Base-by-base conservation (phyloP, 257 asterid genomes). In the Scutellaria minor region DNA sequence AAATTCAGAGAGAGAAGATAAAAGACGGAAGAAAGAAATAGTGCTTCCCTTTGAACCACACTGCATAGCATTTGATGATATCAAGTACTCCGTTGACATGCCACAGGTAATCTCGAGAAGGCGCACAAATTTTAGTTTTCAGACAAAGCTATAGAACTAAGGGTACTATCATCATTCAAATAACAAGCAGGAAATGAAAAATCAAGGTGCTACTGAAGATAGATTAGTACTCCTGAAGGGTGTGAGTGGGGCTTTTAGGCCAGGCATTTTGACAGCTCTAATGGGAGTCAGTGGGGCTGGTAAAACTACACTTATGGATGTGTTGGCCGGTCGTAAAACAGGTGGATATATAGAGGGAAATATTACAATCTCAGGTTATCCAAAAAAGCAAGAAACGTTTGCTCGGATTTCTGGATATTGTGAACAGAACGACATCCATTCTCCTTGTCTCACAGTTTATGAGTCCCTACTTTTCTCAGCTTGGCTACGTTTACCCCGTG, bases 241-340 rank as follows among this genome's bases (percentile, higher is more conserved):
- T 12, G 85, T 88, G 5, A 88, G 89, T 71, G 90, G 94, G 14
- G 86, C 86, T 6, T 88, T 88, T 73, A 84, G 87, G 61, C 94
- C 94, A 1, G 91, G 94, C 37, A 86, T 88, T 58, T 81, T 88
- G 47, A 85, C 90, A 2, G 94, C 94, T 70, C 72, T 88, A 50
- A 88, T 88, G 94, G 94, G 94, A 5, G 90, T 88, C 45, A 88
- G 90, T 24, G 94, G 94, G 45, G 94, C 94, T 0, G 90, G 94
- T 12, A 88, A 88, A 84, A 88, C 94, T 9, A 88, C 94, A 15
- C 83, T 88, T 52, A 82, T 88, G 94, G 94, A 88, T 18, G 94
- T 88, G 18, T 55, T 88, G 78, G 90, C 90, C 1, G 94, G 94
- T 52, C 81, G 94, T 45, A 87, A 87, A 82, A 87, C 93, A 0